A percentile compares a stretch with the other conserved stretches of the same genome.
Conservation (phyloP, 805 yeast genomes). For the Wickerhamomyces chambardii region DNA sequence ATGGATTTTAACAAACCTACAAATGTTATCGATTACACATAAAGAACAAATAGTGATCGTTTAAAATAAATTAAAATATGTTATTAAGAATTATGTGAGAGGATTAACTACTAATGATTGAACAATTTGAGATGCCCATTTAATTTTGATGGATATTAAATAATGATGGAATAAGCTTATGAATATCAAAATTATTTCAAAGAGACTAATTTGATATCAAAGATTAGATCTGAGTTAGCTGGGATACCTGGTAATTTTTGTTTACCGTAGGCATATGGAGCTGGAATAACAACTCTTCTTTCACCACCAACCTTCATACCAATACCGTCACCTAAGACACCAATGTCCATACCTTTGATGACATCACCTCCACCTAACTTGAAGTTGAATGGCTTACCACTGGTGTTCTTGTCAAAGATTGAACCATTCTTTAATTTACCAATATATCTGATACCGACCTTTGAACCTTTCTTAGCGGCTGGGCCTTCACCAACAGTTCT, state of each 20-base stretch:
- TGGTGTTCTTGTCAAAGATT: constrained; percentile 93
- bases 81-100: too few relatives aligned
- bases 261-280: constrained; percentile 94
- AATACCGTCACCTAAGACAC: constrained; percentile 48
- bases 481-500: constrained; percentile 85
- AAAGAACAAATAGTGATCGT: too few relatives aligned
- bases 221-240: constrained; percentile 92
- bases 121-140: too few relatives aligned
- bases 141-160: too few relatives aligned
- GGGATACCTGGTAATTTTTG: constrained; percentile 96
- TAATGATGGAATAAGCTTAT: too few relatives aligned
- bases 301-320: constrained; percentile 99
- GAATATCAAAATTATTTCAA: constrained; percentile 75
- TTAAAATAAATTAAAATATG: too few relatives aligned
- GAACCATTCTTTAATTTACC: constrained; percentile 97
- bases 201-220: constrained; percentile 89
- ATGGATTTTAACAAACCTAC: too few relatives aligned
- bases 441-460: constrained; percentile 93
- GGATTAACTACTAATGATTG: too few relatives aligned
- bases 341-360: constrained; percentile 97
- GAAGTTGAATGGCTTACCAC: constrained; percentile 93
- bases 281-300: constrained; percentile 94
- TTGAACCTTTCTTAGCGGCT: constrained; percentile 79
- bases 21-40: too few relatives aligned
- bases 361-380: constrained; percentile 96